Base-by-base conservation (phyloP, 1,139 yeast genomes). In the Scheffersomyces cryptocercus region DNA sequence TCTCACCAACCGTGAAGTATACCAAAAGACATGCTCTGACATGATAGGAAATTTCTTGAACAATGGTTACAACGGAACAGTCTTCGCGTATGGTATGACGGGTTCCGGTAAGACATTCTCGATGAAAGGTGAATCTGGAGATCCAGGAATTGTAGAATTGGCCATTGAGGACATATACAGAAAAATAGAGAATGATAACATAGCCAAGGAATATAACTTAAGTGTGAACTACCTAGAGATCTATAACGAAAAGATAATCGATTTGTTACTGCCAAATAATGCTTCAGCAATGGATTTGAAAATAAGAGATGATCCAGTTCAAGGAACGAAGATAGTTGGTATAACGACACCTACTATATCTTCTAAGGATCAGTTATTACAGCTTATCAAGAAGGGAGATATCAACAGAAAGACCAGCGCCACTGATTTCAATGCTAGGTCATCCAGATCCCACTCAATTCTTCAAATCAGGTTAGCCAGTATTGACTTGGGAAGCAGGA, bases 31-130 rank as follows among this genome's bases (percentile, higher is more conserved):
- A 1, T 91, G 90, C 36, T 68, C 76, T 28, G 81, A 80, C 2
- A 70, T 89, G 36, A 83, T 91, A 2, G 67, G 74, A 24, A 80
- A 84, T 48, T 84, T 88, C 45, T 69, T 89, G 51, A 51, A 65
- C 36, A 84, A 84, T 30, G 97, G 97, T 0, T 90, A 71, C 61
- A 89, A 90, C 58, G 95, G 93, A 8, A 91, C 97, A 0, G 84
- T 91, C 1, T 89, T 91, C 64, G 96, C 97, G 2, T 89, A 90
- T 59, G 96, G 97, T 39, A 88, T 88, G 91, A 89, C 98, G 0
- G 98, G 98, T 0, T 88, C 97, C 1, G 98, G 98, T 29, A 91
- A 91, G 62, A 91, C 98, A 0, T 86, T 81, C 59, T 85, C 95
- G 3, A 89, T 91, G 97, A 86, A 86, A 51, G 97, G 97, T 29